Conservation (phyloP, 345 rosid genomes). For the Gynandropsis gynandra region DNA sequence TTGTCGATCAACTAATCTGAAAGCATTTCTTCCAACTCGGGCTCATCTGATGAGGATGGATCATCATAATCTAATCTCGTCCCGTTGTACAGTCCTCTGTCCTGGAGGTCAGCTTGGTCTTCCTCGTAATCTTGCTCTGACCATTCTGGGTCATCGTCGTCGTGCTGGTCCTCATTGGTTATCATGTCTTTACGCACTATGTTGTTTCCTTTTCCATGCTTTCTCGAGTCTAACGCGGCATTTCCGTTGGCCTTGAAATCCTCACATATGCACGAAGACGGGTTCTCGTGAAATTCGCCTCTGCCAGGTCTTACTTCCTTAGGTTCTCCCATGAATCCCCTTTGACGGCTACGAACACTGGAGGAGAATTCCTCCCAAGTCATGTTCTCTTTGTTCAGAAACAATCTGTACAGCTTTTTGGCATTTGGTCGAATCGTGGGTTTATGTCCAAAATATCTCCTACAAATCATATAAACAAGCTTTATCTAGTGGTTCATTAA, state of each 20-base stretch:
- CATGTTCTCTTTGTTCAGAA: conserved; percentile 50
- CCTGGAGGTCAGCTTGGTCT: conserved; percentile 36
- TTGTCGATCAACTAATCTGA: conserved; percentile 42
- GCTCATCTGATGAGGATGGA: conserved; percentile 47
- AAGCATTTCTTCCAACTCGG: conserved; percentile 74
- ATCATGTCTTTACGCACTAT: conserved; percentile 24
- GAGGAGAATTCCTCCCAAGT: conserved; percentile 92
- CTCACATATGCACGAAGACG: conserved; percentile 81
- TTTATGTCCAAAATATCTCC: conserved; percentile 93
- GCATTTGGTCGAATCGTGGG: conserved; percentile 95
- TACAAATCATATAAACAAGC: conserved; percentile 26
- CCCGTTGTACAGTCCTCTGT: conserved; percentile 34
- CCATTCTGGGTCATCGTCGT: conserved; percentile 53
- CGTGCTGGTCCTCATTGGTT: conserved; percentile 28
- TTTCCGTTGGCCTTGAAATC: conserved; percentile 42
- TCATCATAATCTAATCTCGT: conserved; percentile 57
- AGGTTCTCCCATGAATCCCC: conserved; percentile 97
- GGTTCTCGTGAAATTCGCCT: conserved; percentile 99
- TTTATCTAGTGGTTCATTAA: conserved; percentile 1
- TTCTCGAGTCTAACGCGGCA: conserved; percentile 32
- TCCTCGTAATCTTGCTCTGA: conserved; percentile 61
- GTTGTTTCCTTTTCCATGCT: conserved; percentile 39
- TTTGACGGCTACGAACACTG: conserved; percentile 57
- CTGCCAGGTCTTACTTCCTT: conserved; percentile 88
- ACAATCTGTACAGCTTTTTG: conserved; percentile 69